Conservation (phyloP, 495 filamentous ascomycete genomes). For the Ascodesmis nigricans region DNA sequence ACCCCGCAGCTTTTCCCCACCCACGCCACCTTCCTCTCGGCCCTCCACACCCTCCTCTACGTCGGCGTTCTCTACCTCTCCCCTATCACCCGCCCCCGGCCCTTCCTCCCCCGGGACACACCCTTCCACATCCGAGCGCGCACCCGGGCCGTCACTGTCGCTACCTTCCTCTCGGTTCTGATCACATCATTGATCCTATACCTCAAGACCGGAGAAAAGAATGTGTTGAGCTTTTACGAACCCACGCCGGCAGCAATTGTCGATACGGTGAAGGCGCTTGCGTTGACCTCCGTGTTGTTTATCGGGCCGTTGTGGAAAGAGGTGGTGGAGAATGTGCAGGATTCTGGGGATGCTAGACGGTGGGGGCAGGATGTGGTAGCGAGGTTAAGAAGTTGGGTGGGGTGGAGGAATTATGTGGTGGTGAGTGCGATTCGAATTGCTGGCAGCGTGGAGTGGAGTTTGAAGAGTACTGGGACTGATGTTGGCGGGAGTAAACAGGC, state of each 20-base stretch:
- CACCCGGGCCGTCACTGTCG: constrained; percentile 51
- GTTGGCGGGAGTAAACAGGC: constrained; percentile 29
- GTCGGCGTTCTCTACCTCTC: constrained; percentile 83
- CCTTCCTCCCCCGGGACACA: constrained; percentile 63
- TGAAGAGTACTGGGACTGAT: not conserved
- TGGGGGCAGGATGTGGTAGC: constrained; percentile 24
- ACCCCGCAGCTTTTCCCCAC: constrained; percentile 7
- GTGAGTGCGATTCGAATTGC: constrained; percentile 24
- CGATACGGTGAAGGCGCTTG: constrained; percentile 35
- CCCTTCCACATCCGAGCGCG: constrained; percentile 76
- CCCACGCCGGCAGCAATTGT: constrained; percentile 27
- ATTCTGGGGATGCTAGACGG: constrained; percentile 37
- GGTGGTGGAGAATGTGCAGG: constrained; percentile 31
- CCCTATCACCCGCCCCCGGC: constrained; percentile 52
- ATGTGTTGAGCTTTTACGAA: not conserved
- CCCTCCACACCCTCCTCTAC: constrained; percentile 63
- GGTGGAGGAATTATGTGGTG: constrained; percentile 42
- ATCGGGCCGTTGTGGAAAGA: constrained; percentile 61
- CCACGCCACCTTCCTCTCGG: constrained; percentile 11
- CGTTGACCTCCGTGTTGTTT: constrained; percentile 63
- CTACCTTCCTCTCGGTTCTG: constrained; percentile 38
- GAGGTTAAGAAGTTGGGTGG: constrained; percentile 34
- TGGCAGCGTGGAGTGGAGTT: too few relatives aligned
- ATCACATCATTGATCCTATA: constrained; percentile 40
- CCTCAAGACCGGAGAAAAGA: constrained; percentile 6